A percentile compares a stretch with the other conserved stretches of the same genome.
phyloP scores from a whole-genome alignment of 805 yeast genomes.

The Sungouiozyma intestinalis region DNA sequence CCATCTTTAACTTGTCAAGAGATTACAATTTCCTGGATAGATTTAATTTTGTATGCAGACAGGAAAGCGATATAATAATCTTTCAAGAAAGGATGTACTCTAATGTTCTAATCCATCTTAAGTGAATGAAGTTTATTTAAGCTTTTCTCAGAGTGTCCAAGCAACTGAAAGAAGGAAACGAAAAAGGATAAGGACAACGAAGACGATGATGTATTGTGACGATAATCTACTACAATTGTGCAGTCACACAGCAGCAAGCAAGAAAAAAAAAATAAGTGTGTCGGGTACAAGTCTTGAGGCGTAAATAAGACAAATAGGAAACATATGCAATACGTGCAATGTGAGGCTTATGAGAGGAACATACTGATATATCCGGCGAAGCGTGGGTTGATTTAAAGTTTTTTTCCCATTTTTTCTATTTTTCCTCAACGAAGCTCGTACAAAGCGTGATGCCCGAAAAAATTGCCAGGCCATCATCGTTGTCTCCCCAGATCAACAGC shows the following conservation, averaged over 20 bases:
- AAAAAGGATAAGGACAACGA: not conserved
- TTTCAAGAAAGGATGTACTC: not conserved
- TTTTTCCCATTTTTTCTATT: no score
- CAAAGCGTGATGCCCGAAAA: no score
- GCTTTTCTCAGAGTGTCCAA: not conserved
- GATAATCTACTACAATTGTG: not conserved
- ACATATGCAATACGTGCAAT: not conserved
- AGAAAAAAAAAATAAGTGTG: not conserved
- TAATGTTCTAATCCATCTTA: not conserved
- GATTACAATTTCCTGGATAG: not conserved
- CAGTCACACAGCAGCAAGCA: no score
- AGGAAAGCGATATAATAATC: not conserved
- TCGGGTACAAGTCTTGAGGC: not conserved
- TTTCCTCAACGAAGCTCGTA: no score
- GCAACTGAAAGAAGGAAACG: not conserved
- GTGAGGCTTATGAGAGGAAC: not conserved
- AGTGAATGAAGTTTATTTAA: not conserved
- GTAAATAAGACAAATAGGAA: not conserved
- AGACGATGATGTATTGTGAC: not conserved
- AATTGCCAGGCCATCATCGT: no score
- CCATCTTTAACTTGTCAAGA: not conserved
- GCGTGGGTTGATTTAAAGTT: no score
- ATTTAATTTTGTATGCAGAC: not conserved
- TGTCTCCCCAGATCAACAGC: no score
- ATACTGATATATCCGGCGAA: not conserved